Percentiles rank a stretch among this genome's conserved stretches.
Conservation (phyloP, 1,284 basidiomycete genomes). For the Cerioporus squamosus region DNA sequence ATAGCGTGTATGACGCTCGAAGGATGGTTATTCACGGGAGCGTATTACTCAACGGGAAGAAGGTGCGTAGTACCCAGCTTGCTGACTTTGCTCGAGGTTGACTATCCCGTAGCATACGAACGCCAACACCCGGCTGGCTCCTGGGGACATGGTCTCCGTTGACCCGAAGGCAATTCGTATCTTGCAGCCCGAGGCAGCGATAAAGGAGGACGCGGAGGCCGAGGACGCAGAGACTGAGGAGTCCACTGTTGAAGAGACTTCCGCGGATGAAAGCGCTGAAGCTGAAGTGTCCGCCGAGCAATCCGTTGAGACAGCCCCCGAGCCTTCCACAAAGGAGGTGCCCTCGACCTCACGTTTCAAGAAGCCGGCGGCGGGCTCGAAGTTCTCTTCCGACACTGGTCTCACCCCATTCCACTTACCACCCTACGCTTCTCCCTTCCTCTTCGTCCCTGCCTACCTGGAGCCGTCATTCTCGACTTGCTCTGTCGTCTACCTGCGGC, state of each 20-base stretch:
- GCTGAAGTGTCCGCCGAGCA: neutral
- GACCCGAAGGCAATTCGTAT: constrained; percentile 84
- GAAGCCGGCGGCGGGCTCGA: neutral
- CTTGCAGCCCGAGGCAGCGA: constrained; percentile 49
- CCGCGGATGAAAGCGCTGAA: constrained; percentile 8
- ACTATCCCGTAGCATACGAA: constrained; percentile 66
- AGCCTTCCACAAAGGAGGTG: neutral
- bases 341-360: constrained; percentile 1
- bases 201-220: constrained; percentile 14
- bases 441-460: constrained; percentile 96
- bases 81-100: neutral
- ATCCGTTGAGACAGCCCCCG: neutral
- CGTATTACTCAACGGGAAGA: constrained; percentile 89
- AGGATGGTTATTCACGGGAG: constrained; percentile 86
- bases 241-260: neutral
- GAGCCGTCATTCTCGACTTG: constrained; percentile 92
- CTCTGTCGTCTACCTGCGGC: constrained; percentile 92
- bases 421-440: constrained; percentile 85
- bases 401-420: constrained; percentile 89
- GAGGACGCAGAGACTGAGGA: neutral
- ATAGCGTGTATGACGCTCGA: constrained; percentile 90
- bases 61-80: constrained; percentile 54
- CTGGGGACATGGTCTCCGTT: constrained; percentile 94
- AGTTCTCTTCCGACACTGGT: constrained; percentile 1
- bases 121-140: constrained; percentile 89